Percentiles rank a stretch among this genome's conserved stretches.
Conservation (phyloP, 805 yeast genomes). For the Monosporozyma servazzii region DNA sequence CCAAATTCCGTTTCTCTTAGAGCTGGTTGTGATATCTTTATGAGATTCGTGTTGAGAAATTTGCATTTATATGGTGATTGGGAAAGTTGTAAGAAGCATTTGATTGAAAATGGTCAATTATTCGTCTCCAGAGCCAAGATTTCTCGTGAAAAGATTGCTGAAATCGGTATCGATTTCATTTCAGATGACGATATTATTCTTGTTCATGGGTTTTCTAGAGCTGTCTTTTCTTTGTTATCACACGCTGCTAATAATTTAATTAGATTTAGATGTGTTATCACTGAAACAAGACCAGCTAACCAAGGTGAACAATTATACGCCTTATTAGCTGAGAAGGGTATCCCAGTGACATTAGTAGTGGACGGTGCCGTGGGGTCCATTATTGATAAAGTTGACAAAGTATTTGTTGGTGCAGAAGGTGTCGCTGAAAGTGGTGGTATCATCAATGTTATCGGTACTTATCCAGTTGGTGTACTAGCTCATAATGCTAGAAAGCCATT, state of each 20-base stretch:
- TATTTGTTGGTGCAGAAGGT: slow-evolving; percentile 97
- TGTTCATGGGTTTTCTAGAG: slow-evolving; percentile 88
- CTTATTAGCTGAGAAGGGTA: slow-evolving; percentile 54
- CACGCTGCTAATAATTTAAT: slow-evolving; percentile 71
- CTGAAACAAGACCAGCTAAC: slow-evolving; percentile 84
- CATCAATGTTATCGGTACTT: slow-evolving; percentile 89
- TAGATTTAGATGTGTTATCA: slow-evolving; percentile 82
- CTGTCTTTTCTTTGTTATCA: slow-evolving; percentile 65
- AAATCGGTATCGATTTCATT: slow-evolving; percentile 78
- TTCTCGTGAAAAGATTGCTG: slow-evolving; percentile 79
- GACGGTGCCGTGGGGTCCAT: slow-evolving; percentile 93
- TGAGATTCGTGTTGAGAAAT: slow-evolving; percentile 85
- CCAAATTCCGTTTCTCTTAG: slow-evolving; percentile 86
- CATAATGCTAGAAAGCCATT: slow-evolving; percentile 85
- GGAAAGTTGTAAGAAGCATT: slow-evolving; percentile 82
- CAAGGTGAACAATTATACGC: slow-evolving; percentile 69
- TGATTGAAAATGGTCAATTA: slow-evolving; percentile 88
- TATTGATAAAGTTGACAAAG: slow-evolving; percentile 83
- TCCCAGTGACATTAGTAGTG: slow-evolving; percentile 80
- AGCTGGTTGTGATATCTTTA: slow-evolving; percentile 96
- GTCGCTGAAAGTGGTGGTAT: slow-evolving; percentile 99
- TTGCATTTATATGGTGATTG: slow-evolving; percentile 80
- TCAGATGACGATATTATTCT: slow-evolving; percentile 86
- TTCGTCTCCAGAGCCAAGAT: slow-evolving; percentile 88
- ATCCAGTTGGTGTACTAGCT: slow-evolving; percentile 89